Conservation (phyloP, 139 green algal genomes). For the Chlamydomonas asymmetrica region DNA sequence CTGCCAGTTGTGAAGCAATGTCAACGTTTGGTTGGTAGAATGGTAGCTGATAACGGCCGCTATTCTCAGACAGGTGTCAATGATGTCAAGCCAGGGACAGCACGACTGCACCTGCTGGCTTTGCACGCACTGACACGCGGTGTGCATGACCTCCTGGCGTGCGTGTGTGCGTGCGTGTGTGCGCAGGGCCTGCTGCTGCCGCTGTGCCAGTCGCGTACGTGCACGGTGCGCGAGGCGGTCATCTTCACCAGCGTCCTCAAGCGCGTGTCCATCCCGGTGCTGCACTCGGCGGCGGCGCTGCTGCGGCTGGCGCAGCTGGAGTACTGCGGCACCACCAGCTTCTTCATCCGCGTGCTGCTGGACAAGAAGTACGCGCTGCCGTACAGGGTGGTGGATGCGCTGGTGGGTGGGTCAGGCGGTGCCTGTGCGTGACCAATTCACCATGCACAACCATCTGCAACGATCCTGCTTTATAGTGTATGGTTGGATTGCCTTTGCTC, state of each 20-base stretch:
- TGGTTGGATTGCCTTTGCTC: too few relatives aligned
- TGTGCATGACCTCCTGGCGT: too few relatives aligned
- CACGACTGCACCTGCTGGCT: too few relatives aligned
- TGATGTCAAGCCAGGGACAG: too few relatives aligned
- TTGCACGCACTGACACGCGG: too few relatives aligned
- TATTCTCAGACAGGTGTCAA: not conserved
- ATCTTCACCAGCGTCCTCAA: conserved; percentile 87
- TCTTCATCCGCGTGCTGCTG: conserved; percentile 97
- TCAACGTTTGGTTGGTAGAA: too few relatives aligned
- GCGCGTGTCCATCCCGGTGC: conserved; percentile 85
- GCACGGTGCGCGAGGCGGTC: conserved; percentile 94
- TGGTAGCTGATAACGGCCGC: too few relatives aligned
- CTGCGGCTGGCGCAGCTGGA: conserved; percentile 83
- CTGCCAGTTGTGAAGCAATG: too few relatives aligned
- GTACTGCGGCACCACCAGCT: conserved; percentile 93
- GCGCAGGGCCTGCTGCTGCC: conserved; percentile 87
- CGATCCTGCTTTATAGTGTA: too few relatives aligned
- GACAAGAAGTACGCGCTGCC: conserved; percentile 99
- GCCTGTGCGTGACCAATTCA: too few relatives aligned
- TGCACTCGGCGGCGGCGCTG: conserved; percentile 89
- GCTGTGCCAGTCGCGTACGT: conserved; percentile 77
- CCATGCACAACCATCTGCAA: too few relatives aligned
- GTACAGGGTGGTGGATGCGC: conserved; percentile 70
- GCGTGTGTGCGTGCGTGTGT: too few relatives aligned
- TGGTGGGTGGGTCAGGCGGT: conserved; percentile 26